phyloP scores from a whole-genome alignment of 257 asterid species.

The Jaltomata sinuosa region DNA sequence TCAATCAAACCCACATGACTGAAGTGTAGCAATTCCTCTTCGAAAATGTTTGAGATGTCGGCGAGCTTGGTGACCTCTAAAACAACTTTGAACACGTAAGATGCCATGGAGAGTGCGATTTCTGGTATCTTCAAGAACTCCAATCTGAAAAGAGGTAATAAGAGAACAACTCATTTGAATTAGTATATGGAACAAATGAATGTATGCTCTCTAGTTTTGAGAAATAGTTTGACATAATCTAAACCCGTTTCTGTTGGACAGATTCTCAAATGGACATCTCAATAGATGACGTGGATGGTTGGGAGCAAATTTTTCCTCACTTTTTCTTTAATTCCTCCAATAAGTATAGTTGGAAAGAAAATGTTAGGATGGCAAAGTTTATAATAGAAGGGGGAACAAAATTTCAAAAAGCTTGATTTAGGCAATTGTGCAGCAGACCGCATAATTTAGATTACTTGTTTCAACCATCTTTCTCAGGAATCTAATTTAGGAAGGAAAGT shows the following conservation, averaged over 20 bases:
- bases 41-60: slow-evolving; percentile 38
- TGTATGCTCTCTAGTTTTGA: neutral
- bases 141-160: slow-evolving; percentile 42
- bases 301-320: neutral
- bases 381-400: neutral
- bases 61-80: slow-evolving; percentile 96
- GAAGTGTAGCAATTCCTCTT: slow-evolving; percentile 64
- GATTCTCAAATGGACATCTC: neutral
- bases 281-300: neutral
- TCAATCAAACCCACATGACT: slow-evolving; percentile 48
- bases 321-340: neutral
- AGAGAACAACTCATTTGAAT: neutral
- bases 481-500: neutral
- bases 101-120: slow-evolving; percentile 88
- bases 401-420: neutral
- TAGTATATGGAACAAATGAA: neutral
- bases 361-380: neutral
- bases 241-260: neutral
- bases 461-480: neutral
- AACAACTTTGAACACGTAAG: slow-evolving; percentile 93
- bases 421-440: neutral
- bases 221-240: neutral
- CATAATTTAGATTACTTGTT: neutral
- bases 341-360: neutral
- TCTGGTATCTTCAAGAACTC: slow-evolving; percentile 95